Base-by-base conservation (phyloP, 2,329 filamentous ascomycete species). In the Ophiostoma tasmaniense region DNA sequence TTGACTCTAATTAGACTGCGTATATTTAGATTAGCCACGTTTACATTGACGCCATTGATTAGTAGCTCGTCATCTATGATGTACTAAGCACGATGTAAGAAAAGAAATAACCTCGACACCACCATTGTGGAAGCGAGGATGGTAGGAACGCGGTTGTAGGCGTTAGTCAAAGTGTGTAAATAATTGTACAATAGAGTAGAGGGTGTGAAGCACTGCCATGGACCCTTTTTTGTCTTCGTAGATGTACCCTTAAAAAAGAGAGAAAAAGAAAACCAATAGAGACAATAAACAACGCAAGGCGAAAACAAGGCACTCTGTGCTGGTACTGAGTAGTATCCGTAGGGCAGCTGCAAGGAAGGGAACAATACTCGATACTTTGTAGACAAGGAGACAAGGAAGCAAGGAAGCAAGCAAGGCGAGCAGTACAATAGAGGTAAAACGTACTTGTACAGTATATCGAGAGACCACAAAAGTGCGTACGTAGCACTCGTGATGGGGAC, bases 401-500 rank as follows among this genome's bases (percentile, higher is more conserved):
- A 39, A 39, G 37, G 37, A 14, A 6, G 10, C 7, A 45, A 45
- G 42, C 42, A 45, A 20, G 42, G 42, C 42, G 42, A 45, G 42
- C 17, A 45, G 42, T n/a, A 20, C 3, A 45, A 22, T 25, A 55
- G 50, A 10, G 20, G 8, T 10, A n/a, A 22, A 55, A 22, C 5
- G 45, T 22, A 52, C n/a, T 17, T 20, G 17, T 4, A 45, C 10
- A 45, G 17, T 45, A 45, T 45, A 20, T n/a, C 7, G 10, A n/a
- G 22, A 52, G 30, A n/a, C 25, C 13, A 61, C 22, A 55, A 55
- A 55, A 55, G 55, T 62, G 28, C 55, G 55, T 64, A 37, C 30
- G 59, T 37, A 35, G 59, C 59, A 64, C 59, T 37, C 30, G 20
- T n/a, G 59, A 64, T 64, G 59, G 59, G 30, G 59, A 37, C 28